phyloP scores from a whole-genome alignment of 768 basidiomycete genomes.

The Trametes meyenii region DNA sequence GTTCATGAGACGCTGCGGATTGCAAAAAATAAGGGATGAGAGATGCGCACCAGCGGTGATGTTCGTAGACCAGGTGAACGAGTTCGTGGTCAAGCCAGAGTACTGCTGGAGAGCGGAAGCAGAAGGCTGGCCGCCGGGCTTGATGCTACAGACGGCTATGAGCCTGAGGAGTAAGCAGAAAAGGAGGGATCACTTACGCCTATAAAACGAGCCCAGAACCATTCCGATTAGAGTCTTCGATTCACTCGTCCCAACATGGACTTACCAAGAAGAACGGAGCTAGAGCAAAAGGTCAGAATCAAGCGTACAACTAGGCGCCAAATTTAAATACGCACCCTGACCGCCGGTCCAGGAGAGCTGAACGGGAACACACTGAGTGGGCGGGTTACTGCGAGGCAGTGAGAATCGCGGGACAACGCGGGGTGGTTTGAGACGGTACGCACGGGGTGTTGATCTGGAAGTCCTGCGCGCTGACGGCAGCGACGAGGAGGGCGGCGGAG shows the following conservation, averaged over 20 bases:
- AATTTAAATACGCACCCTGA: constrained; percentile 43
- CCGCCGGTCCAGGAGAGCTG: constrained; percentile 61
- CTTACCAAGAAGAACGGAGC: constrained; percentile 70
- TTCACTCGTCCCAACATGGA: constrained; percentile 13
- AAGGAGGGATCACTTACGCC: constrained; percentile 38
- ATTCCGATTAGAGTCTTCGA: neutral
- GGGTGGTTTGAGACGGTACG: constrained; percentile 34
- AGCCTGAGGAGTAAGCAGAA: neutral
- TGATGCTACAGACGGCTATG: constrained; percentile 45
- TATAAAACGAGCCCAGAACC: neutral
- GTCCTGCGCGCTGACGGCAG: constrained; percentile 48
- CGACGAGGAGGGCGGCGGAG: constrained; percentile 42
- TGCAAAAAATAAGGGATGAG: too few species aligned
- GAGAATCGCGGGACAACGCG: constrained; percentile 10
- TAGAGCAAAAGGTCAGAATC: constrained; percentile 32
- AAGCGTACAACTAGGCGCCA: neutral
- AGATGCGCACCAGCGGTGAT: constrained; percentile 45
- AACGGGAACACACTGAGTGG: constrained; percentile 54
- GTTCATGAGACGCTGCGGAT: neutral
- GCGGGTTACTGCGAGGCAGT: constrained; percentile 41
- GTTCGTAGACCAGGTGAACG: constrained; percentile 60
- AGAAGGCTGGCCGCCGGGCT: constrained; percentile 50
- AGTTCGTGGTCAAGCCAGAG: constrained; percentile 40
- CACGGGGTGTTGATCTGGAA: constrained; percentile 74
- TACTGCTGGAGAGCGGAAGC: constrained; percentile 51